Percentiles rank a stretch among this genome's conserved stretches.
Conservation (phyloP, 2,329 filamentous ascomycete species). For the Hypoxylon sp. region DNA sequence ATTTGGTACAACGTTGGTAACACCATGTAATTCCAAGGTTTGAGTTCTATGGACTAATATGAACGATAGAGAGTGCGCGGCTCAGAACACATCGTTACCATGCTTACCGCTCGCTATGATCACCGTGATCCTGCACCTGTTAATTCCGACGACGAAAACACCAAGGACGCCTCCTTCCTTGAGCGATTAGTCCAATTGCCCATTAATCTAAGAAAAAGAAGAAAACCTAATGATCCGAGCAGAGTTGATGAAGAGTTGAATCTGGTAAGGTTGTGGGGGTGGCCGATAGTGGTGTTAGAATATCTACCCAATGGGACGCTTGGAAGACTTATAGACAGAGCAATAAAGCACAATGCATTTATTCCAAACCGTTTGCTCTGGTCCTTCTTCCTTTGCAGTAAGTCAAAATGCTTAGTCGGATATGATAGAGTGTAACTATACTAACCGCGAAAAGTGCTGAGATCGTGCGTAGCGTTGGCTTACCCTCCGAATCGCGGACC, state of each 20-base stretch:
- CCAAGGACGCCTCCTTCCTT: background rate
- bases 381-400: slow-evolving; percentile 30
- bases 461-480: slow-evolving; percentile 17
- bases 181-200: background rate
- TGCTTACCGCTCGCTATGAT: background rate
- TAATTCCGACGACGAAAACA: background rate
- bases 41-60: slow-evolving; percentile 9
- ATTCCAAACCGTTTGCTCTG: slow-evolving; percentile 29
- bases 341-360: background rate
- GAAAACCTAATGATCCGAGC: background rate
- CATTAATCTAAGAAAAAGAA: background rate
- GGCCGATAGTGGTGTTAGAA: slow-evolving; percentile 18
- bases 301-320: slow-evolving; percentile 21
- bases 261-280: background rate
- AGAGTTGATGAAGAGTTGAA: slow-evolving; percentile 8
- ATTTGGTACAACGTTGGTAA: background rate
- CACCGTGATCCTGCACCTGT: background rate
- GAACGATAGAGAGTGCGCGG: background rate
- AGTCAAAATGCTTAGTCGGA: background rate
- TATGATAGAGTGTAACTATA: background rate
- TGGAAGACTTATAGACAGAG: slow-evolving; percentile 5
- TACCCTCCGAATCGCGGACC: background rate
- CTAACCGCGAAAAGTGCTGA: slow-evolving; percentile 25
- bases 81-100: slow-evolving; percentile 11
- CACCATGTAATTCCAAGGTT: background rate